Evolutionary conservation across 225 moss, liverwort and hornwort species (phyloP), one percentile per base, ranked within the genome.

Genomic region (Climacium dendroides): DNA sequence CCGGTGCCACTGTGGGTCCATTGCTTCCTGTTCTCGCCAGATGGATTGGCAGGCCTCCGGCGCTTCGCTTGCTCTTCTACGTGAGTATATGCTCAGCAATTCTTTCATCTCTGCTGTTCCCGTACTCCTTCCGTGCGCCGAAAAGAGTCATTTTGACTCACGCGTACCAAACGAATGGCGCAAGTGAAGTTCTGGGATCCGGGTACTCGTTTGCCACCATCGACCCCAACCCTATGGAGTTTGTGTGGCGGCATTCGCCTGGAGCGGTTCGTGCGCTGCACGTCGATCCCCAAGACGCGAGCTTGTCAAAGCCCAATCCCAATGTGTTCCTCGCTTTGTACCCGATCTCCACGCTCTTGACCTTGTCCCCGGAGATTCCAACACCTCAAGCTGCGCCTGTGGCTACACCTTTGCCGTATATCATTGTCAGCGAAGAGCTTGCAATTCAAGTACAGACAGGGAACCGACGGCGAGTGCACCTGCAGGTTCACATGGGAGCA

Each of bases 81-180:
- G 62, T 93, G 82, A 96, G 98, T 87, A 93, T 99, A 54, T 95
- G 91, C 83, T 93, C 96, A 29, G 96, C 98, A 69, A 94, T 92
- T 84, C 81, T 96, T 79, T 99, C 98, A 20, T 96, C 96, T 84
- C 90, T 92, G 74, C 89, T 97, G 55, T 99, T 97, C 85, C 98
- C 98, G 37, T 99, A 99, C 89, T 95, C 91, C 75, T 88, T 86
- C 61, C 87, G 70, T 80, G 91, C 93, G 41, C 98, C 97, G 48
- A 99, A 99, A 88, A 92, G 98, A 86, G 94, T 99, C 34, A 89
- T 99, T 60, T 84, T 99, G 76, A 95, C 95, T 62, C 96, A 97
- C 71, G 92, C 96, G 41, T 87, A 95, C 79, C 81, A 88, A 53
- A 99, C 98, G 80, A 91, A 89, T 80, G 97, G 98, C 87, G 74